Evolutionary conservation across 805 yeast genomes (phyloP), one percentile per base, ranked within the genome.

Genomic region (Yarrowia sp.): DNA sequence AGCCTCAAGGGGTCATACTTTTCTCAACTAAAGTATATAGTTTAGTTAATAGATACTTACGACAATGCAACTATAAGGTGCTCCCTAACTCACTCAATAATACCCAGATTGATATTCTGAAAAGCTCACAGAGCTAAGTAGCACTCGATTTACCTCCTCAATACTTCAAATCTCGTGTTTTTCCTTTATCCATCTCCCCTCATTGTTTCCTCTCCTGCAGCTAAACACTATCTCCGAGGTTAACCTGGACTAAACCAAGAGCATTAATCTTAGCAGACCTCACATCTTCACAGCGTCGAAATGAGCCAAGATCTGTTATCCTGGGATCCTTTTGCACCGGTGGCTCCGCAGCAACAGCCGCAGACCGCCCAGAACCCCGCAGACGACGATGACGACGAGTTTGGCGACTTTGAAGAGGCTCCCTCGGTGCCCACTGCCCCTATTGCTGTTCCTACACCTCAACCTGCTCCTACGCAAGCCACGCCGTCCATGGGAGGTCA

Each of bases 361-460:
- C 63, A 41, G 15, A 15, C 63, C 5, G 52, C 19, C 3, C 64
- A 22, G 5, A 41, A 32, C 4, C 5, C 58, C 5, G 52, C 35
- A 15, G 19, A 40, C 5, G 65, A 59, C 52, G 65, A 70, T 26
- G 75, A 73, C 32, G 76, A 74, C 53, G 85, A 82, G 72, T 85
- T 87, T 58, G 89, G 81, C 22, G 76, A 74, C 32, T 74, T 73
- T 73, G 87, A 87, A 9, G 90, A 86, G 71, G 85, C 84, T 8
- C 89, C 83, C 15, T 41, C 69, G 12, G 38, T 11, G 10, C 15
- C 55, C 58, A 35, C 36, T n/a, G 40, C 56, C 66, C 53, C 69
- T 40, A 36, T 36, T 43, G 36, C 56, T 11, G 52, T 45, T 1
- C 41, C 56, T 26, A 26, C 32, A 26, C 56, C 56, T 15, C 22